Conservation (phyloP, 2,329 filamentous ascomycete genomes). For the Chlorencoelia australis region DNA sequence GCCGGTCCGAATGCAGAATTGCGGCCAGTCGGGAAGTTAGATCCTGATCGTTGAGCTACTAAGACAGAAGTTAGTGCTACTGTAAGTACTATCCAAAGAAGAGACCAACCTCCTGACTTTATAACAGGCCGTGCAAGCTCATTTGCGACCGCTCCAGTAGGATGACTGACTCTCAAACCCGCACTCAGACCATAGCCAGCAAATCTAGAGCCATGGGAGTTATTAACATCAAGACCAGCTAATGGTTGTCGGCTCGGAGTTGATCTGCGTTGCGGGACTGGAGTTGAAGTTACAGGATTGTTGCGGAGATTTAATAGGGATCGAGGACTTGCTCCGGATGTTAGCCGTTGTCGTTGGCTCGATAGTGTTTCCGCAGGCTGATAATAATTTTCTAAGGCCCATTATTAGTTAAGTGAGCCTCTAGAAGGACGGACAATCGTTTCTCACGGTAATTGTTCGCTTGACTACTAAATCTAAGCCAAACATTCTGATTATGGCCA, state of each 20-base stretch:
- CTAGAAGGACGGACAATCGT: too few species aligned
- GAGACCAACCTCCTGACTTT: slow-evolving; percentile 20
- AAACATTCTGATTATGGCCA: too few species aligned
- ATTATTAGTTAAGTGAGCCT: too few species aligned
- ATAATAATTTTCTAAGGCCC: too few species aligned
- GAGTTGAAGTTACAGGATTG: slow-evolving; percentile 12
- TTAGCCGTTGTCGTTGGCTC: slow-evolving; percentile 24
- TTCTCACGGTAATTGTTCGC: slow-evolving; percentile 13
- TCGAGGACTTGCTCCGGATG: slow-evolving; percentile 8
- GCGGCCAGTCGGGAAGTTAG: slow-evolving; percentile 8
- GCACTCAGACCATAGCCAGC: slow-evolving; percentile 28
- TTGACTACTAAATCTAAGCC: slow-evolving; percentile 19
- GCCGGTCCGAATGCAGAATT: slow-evolving; percentile 11
- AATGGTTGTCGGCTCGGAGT: slow-evolving; percentile 18
- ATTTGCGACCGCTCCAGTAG: slow-evolving; percentile 7
- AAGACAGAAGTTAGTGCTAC: slow-evolving; percentile 2
- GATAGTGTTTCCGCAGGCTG: slow-evolving; percentile 25
- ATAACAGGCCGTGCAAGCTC: slow-evolving; percentile 12
- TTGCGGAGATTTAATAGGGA: slow-evolving; percentile 13
- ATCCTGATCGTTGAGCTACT: slow-evolving; percentile 20
- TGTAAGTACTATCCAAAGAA: background rate
- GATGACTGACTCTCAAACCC: slow-evolving; percentile 27
- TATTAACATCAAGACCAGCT: slow-evolving; percentile 13
- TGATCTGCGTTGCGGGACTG: slow-evolving; percentile 11
- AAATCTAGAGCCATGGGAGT: slow-evolving; percentile 14